These are phyloP conservation scores for Gaultheria prostrata DNA, from an alignment of 148 eudicot species.

Conservation along the genomic window DNA sequence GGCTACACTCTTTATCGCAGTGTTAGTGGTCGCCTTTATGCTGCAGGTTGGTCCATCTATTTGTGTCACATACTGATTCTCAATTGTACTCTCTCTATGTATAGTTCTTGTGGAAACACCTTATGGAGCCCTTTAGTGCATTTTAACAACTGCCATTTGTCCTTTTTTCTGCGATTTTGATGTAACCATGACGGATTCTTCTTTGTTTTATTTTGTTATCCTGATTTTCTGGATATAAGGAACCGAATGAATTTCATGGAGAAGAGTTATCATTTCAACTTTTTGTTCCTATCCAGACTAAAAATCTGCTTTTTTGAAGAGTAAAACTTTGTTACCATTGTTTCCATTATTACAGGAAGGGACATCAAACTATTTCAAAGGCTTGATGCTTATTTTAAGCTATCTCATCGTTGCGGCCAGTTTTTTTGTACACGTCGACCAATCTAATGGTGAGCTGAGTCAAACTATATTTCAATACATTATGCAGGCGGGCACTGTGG, in stretches of 20 bases:
- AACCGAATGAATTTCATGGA: not conserved
- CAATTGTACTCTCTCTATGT: not conserved
- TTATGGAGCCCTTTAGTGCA: slow-evolving; percentile 1
- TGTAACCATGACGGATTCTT: not conserved
- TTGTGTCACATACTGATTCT: not conserved
- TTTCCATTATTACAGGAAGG: slow-evolving; percentile 62
- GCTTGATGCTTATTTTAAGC: slow-evolving; percentile 91
- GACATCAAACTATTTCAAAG: slow-evolving; percentile 89
- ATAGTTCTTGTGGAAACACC: not conserved
- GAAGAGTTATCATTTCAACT: not conserved
- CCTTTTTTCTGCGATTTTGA: not conserved
- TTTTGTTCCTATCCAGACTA: not conserved
- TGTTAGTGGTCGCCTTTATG: slow-evolving; percentile 92
- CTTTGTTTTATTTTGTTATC: not conserved
- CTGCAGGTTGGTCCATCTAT: slow-evolving; percentile 63
- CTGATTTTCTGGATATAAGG: not conserved
- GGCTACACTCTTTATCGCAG: slow-evolving; percentile 87
- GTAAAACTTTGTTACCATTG: not conserved
- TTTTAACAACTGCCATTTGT: not conserved
- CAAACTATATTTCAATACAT: not conserved
- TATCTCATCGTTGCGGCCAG: slow-evolving; percentile 96
- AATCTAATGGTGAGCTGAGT: slow-evolving; percentile 34
- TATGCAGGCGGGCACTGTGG: not conserved
- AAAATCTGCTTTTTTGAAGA: not conserved
- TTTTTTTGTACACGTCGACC: slow-evolving; percentile 86